Conservation (phyloP, 2,329 filamentous ascomycete species). For the Ascochyta rabiei region DNA sequence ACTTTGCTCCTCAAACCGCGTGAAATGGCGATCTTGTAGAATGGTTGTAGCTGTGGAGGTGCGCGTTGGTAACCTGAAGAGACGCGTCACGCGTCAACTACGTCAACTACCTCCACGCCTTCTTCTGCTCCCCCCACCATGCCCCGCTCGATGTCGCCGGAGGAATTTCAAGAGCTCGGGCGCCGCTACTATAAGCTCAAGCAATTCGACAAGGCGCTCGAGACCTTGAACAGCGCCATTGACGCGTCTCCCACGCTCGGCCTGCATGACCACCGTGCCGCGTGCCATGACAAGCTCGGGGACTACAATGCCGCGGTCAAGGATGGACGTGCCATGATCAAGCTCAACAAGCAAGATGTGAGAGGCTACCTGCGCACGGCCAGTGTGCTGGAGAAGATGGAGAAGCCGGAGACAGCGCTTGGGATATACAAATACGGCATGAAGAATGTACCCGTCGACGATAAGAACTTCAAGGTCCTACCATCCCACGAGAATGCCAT, state of each 20-base stretch:
- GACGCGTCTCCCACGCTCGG: constrained; percentile 32
- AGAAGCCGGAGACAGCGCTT: constrained; percentile 59
- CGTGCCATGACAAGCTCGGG: constrained; percentile 60
- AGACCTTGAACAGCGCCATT: constrained; percentile 43
- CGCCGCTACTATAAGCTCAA: constrained; percentile 45
- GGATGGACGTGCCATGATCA: constrained; percentile 65
- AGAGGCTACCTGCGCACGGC: constrained; percentile 64
- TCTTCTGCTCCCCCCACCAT: constrained; percentile 20
- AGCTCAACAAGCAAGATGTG: constrained; percentile 56
- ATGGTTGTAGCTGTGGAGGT: background rate
- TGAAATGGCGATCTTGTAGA: background rate
- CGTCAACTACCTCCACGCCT: background rate
- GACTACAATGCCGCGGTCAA: constrained; percentile 58
- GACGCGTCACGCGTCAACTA: background rate
- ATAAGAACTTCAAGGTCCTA: constrained; percentile 37
- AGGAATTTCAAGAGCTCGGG: constrained; percentile 46
- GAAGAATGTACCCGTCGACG: constrained; percentile 54
- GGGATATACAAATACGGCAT: constrained; percentile 65
- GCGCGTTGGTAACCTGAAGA: background rate
- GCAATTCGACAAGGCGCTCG: constrained; percentile 43
- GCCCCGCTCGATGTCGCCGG: constrained; percentile 38
- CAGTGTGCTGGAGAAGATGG: constrained; percentile 55
- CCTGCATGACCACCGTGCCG: constrained; percentile 62
- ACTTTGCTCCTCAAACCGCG: background rate
- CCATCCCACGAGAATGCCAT: too few species aligned